Evolutionary conservation across 2,329 filamentous ascomycete genomes (phyloP), one percentile per base, ranked within the genome.

Genomic region (Colletotrichum camelliae): DNA sequence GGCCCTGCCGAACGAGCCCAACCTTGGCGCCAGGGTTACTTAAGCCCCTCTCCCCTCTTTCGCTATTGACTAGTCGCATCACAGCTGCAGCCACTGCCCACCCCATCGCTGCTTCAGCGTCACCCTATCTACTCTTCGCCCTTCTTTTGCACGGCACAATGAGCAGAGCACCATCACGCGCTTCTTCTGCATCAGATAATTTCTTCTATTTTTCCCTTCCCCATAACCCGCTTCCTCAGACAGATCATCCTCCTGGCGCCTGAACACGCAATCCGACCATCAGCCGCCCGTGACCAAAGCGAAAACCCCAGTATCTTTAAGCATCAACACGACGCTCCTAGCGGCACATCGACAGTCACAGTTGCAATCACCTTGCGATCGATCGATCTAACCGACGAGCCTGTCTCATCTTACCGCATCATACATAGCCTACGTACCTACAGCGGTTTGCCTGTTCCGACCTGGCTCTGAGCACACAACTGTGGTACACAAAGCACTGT

Each of bases 11-110:
- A 62, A 73, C 33, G 37, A 61, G 65, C 55, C 70, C 66, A 72
- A 72, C 37, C 70, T 69, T 29, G 67, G 67, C 71, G 55, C 67
- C 71, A 18, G 72, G 72, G 72, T 72, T 77, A 77, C 72, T 72
- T 72, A 77, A 75, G 72, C 67, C 72, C 75, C 65, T 71, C 66
- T 57, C 72, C 74, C 71, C 71, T 76, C 74, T 48, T 65, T 74
- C 61, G 16, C 37, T 55, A 39, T 57, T 60, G 8, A 29, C 15
- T 35, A 24, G 31, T 18, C 33, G 62, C 65, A 65, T 33, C 60
- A n/a, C 43, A 52, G 43, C 43, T 48, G 43, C 43, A 48, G 43
- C n/a, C 43, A 52, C 10, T 52, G n/a, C n/a, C 58, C 52, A 55
- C 74, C 75, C 55, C 37, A 55, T 58, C 21, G 61, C 61, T 16